Conservation (phyloP, 257 asterid genomes). For the Solanum bulbocastanum region DNA sequence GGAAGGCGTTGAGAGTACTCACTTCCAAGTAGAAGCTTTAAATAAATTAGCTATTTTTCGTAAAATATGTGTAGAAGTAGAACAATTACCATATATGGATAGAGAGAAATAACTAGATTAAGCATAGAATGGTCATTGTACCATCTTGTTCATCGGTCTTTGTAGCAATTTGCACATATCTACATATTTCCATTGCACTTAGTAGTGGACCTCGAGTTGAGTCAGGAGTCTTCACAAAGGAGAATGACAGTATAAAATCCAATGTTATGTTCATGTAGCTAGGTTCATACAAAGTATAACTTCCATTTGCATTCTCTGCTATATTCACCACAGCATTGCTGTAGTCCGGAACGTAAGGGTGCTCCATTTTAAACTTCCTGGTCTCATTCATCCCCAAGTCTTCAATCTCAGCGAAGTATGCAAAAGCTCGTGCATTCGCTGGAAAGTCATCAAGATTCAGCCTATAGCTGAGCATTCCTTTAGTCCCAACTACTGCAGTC, state of each 20-base stretch:
- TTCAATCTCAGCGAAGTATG: conserved; percentile 87
- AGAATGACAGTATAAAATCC: conserved; percentile 71
- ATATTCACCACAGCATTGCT: conserved; percentile 93
- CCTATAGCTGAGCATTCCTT: conserved; percentile 66
- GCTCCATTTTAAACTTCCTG: conserved; percentile 73
- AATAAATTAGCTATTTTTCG: conserved; percentile 9
- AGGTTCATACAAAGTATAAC: conserved; percentile 81
- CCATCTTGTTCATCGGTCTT: conserved; percentile 75
- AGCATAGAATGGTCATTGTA: conserved; percentile 5
- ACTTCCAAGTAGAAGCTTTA: conserved; percentile 33
- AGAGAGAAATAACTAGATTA: background rate
- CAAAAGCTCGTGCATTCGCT: conserved; percentile 84
- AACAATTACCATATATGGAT: background rate
- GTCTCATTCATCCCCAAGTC: conserved; percentile 56
- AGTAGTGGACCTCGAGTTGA: conserved; percentile 75
- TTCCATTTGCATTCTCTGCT: conserved; percentile 93
- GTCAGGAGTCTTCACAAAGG: conserved; percentile 64
- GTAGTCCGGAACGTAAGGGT: conserved; percentile 67
- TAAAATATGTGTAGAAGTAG: background rate
- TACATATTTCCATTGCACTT: conserved; percentile 82
- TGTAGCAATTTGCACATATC: conserved; percentile 56
- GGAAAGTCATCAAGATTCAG: conserved; percentile 88
- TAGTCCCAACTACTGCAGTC: conserved; percentile 79
- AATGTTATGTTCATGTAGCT: conserved; percentile 87
- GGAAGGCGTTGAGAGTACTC: conserved; percentile 43